phyloP scores from a whole-genome alignment of 306 rosid species.

The Trichosanthes cucumerina region DNA sequence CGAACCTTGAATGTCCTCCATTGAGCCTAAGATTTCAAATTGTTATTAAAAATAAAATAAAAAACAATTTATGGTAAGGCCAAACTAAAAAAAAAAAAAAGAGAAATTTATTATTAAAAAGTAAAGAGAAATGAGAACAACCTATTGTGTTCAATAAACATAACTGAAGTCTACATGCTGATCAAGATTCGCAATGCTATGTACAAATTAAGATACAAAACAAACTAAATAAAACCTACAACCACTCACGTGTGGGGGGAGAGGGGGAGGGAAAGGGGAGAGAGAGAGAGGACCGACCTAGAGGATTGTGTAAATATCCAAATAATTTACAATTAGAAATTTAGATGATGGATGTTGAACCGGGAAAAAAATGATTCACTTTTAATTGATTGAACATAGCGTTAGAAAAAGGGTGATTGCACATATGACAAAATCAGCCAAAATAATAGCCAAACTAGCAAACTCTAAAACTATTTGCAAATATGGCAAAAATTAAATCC shows the following conservation, averaged over 20 bases:
- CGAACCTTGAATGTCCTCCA: constrained; percentile 88
- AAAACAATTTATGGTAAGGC: background rate
- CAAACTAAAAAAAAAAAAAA: background rate
- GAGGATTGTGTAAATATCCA: background rate
- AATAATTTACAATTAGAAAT: background rate
- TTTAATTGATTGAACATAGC: background rate
- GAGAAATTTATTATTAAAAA: background rate
- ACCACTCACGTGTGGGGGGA: background rate
- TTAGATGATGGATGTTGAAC: background rate
- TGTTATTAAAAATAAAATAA: background rate
- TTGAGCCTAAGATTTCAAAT: constrained; percentile 40
- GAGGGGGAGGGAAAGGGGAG: background rate
- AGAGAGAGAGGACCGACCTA: background rate
- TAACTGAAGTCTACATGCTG: background rate
- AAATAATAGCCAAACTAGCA: too few relatives aligned
- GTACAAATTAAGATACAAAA: background rate
- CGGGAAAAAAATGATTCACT: background rate
- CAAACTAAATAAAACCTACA: background rate
- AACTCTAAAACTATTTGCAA: too few relatives aligned
- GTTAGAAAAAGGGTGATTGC: too few relatives aligned
- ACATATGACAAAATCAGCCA: too few relatives aligned
- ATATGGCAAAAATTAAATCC: too few relatives aligned
- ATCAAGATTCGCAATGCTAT: background rate
- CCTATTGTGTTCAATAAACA: background rate
- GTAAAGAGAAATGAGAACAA: background rate